phyloP scores from a whole-genome alignment of 768 basidiomycete species.

The Tricholoma furcatifolium region DNA sequence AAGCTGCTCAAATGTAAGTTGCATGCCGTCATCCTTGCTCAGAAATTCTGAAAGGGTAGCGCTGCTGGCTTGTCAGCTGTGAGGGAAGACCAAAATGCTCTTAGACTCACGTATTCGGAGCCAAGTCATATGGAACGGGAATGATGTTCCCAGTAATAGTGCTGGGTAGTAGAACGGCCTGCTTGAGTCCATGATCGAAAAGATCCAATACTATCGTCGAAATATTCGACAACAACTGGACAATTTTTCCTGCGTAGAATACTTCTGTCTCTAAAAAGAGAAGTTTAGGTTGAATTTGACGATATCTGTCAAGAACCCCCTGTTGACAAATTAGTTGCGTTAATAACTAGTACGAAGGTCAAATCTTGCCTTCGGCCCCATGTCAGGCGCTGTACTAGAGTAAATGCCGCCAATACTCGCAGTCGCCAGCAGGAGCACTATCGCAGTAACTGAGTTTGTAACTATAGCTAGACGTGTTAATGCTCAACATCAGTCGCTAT shows the following conservation, averaged over 20 bases:
- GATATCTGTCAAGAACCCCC: conserved; percentile 51
- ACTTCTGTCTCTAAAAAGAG: conserved; percentile 67
- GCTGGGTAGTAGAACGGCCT: conserved; percentile 56
- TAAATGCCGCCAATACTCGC: conserved; percentile 66
- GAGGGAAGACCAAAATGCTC: not conserved
- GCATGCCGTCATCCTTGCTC: conserved; percentile 39
- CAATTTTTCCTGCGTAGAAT: conserved; percentile 54
- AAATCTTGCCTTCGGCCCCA: conserved; percentile 56
- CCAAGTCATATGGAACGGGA: conserved; percentile 19
- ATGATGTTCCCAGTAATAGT: conserved; percentile 43
- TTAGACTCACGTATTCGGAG: conserved; percentile 28
- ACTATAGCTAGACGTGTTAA: conserved; percentile 47
- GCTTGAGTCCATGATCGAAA: conserved; percentile 43
- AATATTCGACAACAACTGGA: conserved; percentile 54
- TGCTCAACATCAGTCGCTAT: too few species aligned
- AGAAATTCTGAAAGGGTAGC: conserved; percentile 49
- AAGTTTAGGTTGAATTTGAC: conserved; percentile 66
- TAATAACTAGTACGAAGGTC: not conserved
- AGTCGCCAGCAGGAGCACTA: conserved; percentile 62
- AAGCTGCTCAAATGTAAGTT: conserved; percentile 63
- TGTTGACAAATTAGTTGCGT: conserved; percentile 2
- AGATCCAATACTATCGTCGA: conserved; percentile 49
- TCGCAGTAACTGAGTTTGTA: conserved; percentile 56
- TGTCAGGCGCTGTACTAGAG: conserved; percentile 68
- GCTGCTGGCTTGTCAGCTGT: conserved; percentile 24